Evolutionary conservation across 129 eudicot species (phyloP).

Genomic region (Calendula officinalis): DNA sequence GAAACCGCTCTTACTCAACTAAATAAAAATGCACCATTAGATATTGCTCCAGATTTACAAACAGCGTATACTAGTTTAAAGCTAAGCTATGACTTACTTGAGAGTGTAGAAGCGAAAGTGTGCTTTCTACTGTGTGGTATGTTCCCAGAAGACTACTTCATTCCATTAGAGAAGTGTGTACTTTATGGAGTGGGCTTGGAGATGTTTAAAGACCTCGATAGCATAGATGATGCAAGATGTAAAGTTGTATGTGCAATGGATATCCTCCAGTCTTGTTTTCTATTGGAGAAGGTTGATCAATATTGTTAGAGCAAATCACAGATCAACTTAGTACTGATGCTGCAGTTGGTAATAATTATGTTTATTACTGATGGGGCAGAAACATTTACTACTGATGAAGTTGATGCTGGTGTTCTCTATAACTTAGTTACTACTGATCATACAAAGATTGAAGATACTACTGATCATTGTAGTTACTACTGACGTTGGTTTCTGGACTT

Average conservation of each 20-base stretch:
- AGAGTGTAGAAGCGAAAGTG: background rate
- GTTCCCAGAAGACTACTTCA: background rate
- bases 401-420: too few relatives aligned
- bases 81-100: slow-evolving; percentile 11
- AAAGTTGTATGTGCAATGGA: background rate
- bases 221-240: slow-evolving; percentile 5
- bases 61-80: background rate
- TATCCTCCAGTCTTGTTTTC: background rate
- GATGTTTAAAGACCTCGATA: background rate
- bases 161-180: background rate
- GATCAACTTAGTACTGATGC: too few relatives aligned
- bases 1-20: background rate
- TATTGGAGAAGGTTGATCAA: background rate
- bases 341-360: too few relatives aligned
- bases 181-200: background rate
- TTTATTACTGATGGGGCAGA: too few relatives aligned
- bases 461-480: too few relatives aligned
- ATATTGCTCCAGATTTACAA: background rate
- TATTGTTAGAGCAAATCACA: background rate
- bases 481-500: too few relatives aligned
- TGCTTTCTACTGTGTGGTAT: slow-evolving; percentile 4
- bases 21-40: background rate
- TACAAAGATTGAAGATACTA: too few relatives aligned
- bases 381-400: too few relatives aligned
- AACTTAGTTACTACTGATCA: too few relatives aligned